Percentiles rank a stretch among this genome's conserved stretches.
phyloP scores from a whole-genome alignment of 306 rosid genomes.

The Prunus kanzakura region DNA sequence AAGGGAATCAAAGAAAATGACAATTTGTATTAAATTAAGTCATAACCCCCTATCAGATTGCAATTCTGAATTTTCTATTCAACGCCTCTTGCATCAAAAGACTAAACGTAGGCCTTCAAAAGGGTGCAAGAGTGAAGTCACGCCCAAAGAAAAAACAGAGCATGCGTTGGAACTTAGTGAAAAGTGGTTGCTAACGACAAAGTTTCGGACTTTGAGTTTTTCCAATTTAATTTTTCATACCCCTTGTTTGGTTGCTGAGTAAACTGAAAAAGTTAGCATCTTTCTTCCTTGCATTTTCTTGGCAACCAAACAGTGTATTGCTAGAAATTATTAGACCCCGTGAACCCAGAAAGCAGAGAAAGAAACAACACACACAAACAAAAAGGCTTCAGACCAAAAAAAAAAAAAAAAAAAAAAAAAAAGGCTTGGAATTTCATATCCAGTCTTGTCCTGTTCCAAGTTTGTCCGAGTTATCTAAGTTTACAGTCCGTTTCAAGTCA shows the following conservation, averaged over 20 bases:
- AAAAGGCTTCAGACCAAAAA: not conserved
- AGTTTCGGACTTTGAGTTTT: not conserved
- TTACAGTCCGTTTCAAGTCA: constrained; percentile 3
- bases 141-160: constrained; percentile 25
- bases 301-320: constrained; percentile 19
- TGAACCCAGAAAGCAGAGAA: not conserved
- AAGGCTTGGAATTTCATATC: not conserved
- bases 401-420: not conserved
- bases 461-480: not conserved
- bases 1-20: not conserved
- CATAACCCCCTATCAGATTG: not conserved
- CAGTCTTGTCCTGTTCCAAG: not conserved
- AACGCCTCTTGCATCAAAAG: constrained; percentile 11
- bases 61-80: constrained; percentile 8
- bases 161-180: constrained; percentile 17
- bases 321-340: not conserved
- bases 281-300: constrained; percentile 21
- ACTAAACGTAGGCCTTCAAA: constrained; percentile 5
- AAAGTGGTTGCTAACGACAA: not conserved
- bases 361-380: not conserved
- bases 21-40: not conserved
- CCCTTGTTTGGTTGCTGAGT: not conserved
- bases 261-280: not conserved
- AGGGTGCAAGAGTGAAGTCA: constrained; percentile 11
- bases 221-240: not conserved